These are phyloP conservation scores for Pyrenochaeta sp. DNA, from an alignment of 2,329 filamentous ascomycete species.

Conservation along the genomic window DNA sequence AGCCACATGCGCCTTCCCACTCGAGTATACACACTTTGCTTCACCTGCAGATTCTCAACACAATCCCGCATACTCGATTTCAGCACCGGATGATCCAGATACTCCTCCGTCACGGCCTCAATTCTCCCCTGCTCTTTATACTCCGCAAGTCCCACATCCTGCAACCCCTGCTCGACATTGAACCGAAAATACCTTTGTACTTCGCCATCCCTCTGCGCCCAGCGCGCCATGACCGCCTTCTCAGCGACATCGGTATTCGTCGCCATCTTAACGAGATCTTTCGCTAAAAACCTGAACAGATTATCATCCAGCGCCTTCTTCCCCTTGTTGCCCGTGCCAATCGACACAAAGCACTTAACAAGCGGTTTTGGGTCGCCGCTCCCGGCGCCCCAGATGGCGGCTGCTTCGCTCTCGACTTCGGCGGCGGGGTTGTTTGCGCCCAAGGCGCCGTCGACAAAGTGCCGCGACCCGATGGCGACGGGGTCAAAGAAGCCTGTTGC, in stretches of 20 bases:
- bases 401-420: slow-evolving; percentile 47
- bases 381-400: slow-evolving; percentile 11
- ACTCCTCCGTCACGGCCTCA: slow-evolving; percentile 10
- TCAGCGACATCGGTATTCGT: slow-evolving; percentile 18
- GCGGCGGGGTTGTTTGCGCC: slow-evolving; percentile 55
- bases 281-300: slow-evolving; percentile 7
- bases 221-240: slow-evolving; percentile 5
- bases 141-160: slow-evolving; percentile 14
- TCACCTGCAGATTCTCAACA: slow-evolving; percentile 12
- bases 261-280: slow-evolving; percentile 8
- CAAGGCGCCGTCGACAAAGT: slow-evolving; percentile 51
- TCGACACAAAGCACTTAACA: slow-evolving; percentile 16
- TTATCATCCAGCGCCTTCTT: slow-evolving; percentile 10
- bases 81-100: slow-evolving; percentile 4
- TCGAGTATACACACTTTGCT: slow-evolving; percentile 25
- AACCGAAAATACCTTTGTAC: slow-evolving; percentile 16
- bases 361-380: slow-evolving; percentile 9
- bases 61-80: slow-evolving; percentile 16
- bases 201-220: slow-evolving; percentile 1
- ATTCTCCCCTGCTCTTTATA: slow-evolving; percentile 16
- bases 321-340: slow-evolving; percentile 15
- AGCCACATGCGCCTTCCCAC: too few species aligned
- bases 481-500: slow-evolving; percentile 38
- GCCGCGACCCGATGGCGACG: slow-evolving; percentile 45
- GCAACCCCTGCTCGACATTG: slow-evolving; percentile 20